Conservation (phyloP, 495 filamentous ascomycete species). For the Neurospora sp. region DNA sequence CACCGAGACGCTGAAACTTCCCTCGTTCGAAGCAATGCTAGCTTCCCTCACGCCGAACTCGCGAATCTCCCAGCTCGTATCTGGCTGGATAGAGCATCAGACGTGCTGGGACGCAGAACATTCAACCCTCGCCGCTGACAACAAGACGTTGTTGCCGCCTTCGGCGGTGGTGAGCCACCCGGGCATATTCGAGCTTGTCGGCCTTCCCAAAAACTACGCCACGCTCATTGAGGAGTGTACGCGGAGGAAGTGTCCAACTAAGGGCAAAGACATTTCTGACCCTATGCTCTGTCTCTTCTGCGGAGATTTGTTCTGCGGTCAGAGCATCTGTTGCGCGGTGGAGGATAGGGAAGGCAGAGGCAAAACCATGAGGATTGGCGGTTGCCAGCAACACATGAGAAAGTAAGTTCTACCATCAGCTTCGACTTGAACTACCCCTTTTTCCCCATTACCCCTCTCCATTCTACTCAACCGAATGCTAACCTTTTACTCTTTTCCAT, state of each 20-base stretch:
- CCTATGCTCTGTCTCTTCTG: constrained; percentile 91
- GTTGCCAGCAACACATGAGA: constrained; percentile 78
- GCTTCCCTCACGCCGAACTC: constrained; percentile 33
- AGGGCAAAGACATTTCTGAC: constrained; percentile 81
- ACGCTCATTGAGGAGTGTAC: constrained; percentile 88
- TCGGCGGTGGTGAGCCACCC: constrained; percentile 61
- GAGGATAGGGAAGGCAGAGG: constrained; percentile 35
- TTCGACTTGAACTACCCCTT: too few species aligned
- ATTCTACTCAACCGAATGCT: not conserved
- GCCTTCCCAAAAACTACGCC: constrained; percentile 84
- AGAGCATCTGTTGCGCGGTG: constrained; percentile 81
- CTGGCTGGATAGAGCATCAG: constrained; percentile 72
- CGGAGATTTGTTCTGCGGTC: constrained; percentile 89
- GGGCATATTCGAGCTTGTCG: constrained; percentile 85
- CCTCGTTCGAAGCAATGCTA: constrained; percentile 71
- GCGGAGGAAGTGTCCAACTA: constrained; percentile 72
- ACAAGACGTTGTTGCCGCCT: constrained; percentile 11
- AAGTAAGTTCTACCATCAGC: constrained; percentile 54
- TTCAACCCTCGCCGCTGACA: constrained; percentile 3
- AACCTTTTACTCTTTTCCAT: not conserved
- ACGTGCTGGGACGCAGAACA: constrained; percentile 13
- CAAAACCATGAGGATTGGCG: constrained; percentile 47
- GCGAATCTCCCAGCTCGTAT: constrained; percentile 35
- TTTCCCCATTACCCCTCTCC: not conserved
- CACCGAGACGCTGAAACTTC: constrained; percentile 61